Conservation (phyloP, 257 asterid genomes). For the Fraxinus cuspidata region DNA sequence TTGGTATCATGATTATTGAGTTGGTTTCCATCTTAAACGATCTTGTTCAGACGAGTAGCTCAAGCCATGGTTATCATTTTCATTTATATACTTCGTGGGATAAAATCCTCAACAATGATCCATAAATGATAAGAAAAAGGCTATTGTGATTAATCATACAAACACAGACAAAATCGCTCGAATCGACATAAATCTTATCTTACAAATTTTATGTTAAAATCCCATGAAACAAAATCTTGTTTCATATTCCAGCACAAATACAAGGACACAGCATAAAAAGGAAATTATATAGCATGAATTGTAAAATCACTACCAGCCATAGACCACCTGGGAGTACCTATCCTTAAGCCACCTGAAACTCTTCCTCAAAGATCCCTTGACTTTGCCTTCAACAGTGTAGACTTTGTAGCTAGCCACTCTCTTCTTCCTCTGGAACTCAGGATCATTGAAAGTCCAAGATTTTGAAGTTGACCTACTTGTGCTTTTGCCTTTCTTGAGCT, state of each 20-base stretch:
- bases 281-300: neutral
- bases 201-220: neutral
- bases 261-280: neutral
- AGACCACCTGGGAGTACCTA: constrained; percentile 40
- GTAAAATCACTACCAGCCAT: constrained; percentile 40
- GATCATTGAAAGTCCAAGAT: constrained; percentile 43
- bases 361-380: constrained; percentile 48
- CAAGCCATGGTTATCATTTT: neutral
- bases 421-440: constrained; percentile 52
- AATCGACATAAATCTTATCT: neutral
- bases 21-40: no score
- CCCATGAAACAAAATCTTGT: neutral
- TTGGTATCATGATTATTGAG: neutral
- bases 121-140: neutral
- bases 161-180: neutral
- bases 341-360: constrained; percentile 55
- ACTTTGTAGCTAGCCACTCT: constrained; percentile 53
- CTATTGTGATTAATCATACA: neutral
- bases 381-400: constrained; percentile 50
- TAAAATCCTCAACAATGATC: neutral
- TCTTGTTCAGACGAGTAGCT: neutral
- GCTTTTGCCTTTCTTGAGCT: constrained; percentile 43
- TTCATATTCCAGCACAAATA: neutral
- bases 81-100: neutral
- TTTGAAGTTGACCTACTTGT: constrained; percentile 35